These are phyloP conservation scores for Fusarium concolor DNA, from an alignment of 2,329 filamentous ascomycete species.

Conservation along the genomic window DNA sequence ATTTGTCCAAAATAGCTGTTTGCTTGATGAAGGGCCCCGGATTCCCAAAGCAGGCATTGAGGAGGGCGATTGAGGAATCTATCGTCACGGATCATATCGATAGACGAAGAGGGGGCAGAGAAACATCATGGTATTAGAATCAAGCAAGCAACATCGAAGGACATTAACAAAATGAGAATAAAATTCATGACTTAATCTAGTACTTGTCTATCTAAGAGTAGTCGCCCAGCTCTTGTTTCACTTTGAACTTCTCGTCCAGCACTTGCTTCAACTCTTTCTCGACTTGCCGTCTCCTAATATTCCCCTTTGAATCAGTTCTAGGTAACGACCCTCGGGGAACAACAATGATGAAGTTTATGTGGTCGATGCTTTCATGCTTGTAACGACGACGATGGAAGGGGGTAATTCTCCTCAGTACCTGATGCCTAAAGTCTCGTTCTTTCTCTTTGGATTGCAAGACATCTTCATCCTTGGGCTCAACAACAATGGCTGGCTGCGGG, in stretches of 20 bases:
- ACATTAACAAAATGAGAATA: too few relatives aligned
- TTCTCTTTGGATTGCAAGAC: not conserved
- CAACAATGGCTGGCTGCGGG: conserved; percentile 22
- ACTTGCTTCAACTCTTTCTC: not conserved
- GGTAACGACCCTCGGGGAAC: not conserved
- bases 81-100: not conserved
- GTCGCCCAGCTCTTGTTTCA: not conserved
- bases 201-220: not conserved
- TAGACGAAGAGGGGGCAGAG: too few relatives aligned
- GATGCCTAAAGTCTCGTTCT: not conserved
- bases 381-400: conserved; percentile 30
- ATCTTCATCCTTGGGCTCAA: conserved; percentile 14
- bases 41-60: not conserved
- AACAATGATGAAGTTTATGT: not conserved
- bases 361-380: not conserved
- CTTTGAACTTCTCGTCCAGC: not conserved
- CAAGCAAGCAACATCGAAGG: too few relatives aligned
- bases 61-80: not conserved
- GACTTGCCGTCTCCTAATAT: not conserved
- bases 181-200: too few relatives aligned
- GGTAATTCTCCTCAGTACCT: conserved; percentile 27
- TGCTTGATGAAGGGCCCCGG: conserved; percentile 8
- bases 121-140: not conserved
- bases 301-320: not conserved
- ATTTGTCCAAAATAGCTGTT: not conserved